Conservation (phyloP, 2,329 filamentous ascomycete genomes). For the Xylariaceae sp. region DNA sequence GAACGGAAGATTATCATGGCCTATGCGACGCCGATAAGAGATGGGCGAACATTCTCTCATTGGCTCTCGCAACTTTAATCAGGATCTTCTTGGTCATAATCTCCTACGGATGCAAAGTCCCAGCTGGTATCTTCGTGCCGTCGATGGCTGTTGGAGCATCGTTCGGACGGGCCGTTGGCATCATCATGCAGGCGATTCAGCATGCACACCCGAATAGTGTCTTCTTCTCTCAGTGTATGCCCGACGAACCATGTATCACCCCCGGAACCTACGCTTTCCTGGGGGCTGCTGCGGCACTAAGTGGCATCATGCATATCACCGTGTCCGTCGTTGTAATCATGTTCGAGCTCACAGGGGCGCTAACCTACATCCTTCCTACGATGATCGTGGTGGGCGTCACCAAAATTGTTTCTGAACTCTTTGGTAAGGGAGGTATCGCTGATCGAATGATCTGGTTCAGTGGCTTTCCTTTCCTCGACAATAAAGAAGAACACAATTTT, state of each 20-base stretch:
- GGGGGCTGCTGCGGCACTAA: slow-evolving; percentile 84
- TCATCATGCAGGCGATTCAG: slow-evolving; percentile 84
- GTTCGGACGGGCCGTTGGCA: slow-evolving; percentile 91
- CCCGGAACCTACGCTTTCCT: slow-evolving; percentile 96
- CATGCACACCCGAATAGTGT: slow-evolving; percentile 75
- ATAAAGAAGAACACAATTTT: slow-evolving; percentile 96
- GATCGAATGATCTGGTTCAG: slow-evolving; percentile 99
- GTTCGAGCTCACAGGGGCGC: slow-evolving; percentile 96
- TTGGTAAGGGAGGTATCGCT: slow-evolving; percentile 94
- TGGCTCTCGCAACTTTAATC: slow-evolving; percentile 74
- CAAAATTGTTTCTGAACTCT: slow-evolving; percentile 85
- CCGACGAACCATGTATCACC: slow-evolving; percentile 92
- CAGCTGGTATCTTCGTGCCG: slow-evolving; percentile 94
- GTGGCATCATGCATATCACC: slow-evolving; percentile 97
- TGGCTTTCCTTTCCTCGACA: slow-evolving; percentile 93
- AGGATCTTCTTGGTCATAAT: slow-evolving; percentile 85
- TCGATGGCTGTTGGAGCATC: slow-evolving; percentile 96
- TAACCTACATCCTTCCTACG: slow-evolving; percentile 94
- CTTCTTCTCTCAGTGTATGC: slow-evolving; percentile 85
- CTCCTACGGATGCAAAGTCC: slow-evolving; percentile 96
- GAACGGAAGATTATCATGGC: slow-evolving; percentile 79
- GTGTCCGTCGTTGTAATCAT: slow-evolving; percentile 98
- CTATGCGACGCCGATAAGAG: slow-evolving; percentile 78
- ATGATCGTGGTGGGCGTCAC: slow-evolving; percentile 99
- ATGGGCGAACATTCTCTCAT: slow-evolving; percentile 71